Evolutionary conservation across 2,329 filamentous ascomycete genomes (phyloP), one percentile per base, ranked within the genome.

Genomic region (Colletotrichum paranaense): DNA sequence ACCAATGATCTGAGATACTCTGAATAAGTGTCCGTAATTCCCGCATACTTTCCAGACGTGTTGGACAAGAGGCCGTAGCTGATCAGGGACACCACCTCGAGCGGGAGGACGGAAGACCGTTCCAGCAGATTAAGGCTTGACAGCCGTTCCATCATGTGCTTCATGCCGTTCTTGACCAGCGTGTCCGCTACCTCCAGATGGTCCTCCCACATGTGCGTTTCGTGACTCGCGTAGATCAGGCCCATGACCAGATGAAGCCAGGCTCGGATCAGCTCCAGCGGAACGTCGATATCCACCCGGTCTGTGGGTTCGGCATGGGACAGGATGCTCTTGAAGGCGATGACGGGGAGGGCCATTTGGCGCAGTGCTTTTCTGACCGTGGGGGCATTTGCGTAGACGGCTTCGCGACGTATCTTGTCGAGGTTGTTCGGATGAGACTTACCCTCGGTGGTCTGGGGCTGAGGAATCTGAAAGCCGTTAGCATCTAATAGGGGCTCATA

Each of bases 231-330:
- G 60, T 80, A 77, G 4, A 84, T 77, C 56, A 86, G 74, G 5
- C 76, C 81, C 75, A 84, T 83, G 5, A 86, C 75, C 2, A 85
- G 68, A 68, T 86, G 82, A 14, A 86, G 75, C 85, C 86, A 87
- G 1, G 81, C 84, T 24, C 78, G 79, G 28, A 83, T 75, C 30
- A 87, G 79, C 22, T 81, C 79, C 3, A 79, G 76, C 0, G 84
- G 84, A 3, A 85, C 75, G 16, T 78, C 70, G n/a, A 81, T 75
- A 4, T 79, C 76, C 22, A 66, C 49, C 11, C 71, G 67, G 52
- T 73, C 67, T 1, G 55, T 57, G 19, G 62, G 71, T 42, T 62
- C 71, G 11, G 67, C 71, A 8, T 77, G 75, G 0, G 76, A 77
- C 56, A 81, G 66, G 16, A 68, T 72, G 60, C 74, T 76, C 30